phyloP scores from a whole-genome alignment of 352 stramenopile genomes.

The Globisporangium camurandrum region DNA sequence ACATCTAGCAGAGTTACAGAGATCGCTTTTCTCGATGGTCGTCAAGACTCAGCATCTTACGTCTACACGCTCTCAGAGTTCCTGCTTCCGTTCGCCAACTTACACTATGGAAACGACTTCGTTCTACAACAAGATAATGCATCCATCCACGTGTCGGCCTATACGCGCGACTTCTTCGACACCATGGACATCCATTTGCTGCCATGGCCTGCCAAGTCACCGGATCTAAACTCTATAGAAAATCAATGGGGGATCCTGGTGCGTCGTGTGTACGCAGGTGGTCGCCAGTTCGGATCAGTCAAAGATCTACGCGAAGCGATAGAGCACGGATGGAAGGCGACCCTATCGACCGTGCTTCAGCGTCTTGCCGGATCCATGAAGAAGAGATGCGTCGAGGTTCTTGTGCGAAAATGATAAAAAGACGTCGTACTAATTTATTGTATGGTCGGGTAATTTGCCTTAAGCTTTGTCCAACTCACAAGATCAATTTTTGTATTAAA shows the following conservation, averaged over 20 bases:
- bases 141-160: background rate
- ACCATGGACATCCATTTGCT: background rate
- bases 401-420: background rate
- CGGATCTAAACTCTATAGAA: background rate
- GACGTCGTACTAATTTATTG: too few species aligned
- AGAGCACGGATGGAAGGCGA: background rate
- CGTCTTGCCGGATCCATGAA: background rate
- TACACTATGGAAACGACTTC: background rate
- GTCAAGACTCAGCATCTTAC: background rate
- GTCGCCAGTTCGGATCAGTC: background rate
- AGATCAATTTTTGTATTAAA: too few species aligned
- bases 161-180: background rate
- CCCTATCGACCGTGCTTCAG: background rate
- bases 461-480: too few species aligned
- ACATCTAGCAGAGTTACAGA: conserved; percentile 2
- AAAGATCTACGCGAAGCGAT: background rate
- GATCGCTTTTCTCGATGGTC: background rate
- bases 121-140: background rate
- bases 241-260: background rate
- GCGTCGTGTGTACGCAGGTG: background rate
- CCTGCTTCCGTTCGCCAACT: background rate
- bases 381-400: background rate
- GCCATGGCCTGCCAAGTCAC: background rate
- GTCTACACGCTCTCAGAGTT: background rate
- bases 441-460: too few species aligned